Evolutionary conservation across 2,329 filamentous ascomycete genomes (phyloP).

Genomic region (Stagonosporopsis chrysanthemi): DNA sequence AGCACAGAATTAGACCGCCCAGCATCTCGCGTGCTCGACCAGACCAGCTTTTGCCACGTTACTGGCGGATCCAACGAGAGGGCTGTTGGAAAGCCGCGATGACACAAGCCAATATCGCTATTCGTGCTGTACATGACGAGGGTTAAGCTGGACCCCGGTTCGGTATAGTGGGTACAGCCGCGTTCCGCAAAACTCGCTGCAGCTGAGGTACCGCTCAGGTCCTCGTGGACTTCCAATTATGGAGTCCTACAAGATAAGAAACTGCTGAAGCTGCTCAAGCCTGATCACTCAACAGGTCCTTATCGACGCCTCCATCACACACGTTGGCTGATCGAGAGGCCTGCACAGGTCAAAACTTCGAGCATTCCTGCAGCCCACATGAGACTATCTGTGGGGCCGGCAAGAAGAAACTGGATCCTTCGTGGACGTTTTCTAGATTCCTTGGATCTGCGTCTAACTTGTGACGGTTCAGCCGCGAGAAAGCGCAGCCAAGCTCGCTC

Average conservation of each 20-base stretch:
- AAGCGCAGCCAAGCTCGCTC: constrained; percentile 34
- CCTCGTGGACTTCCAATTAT: constrained; percentile 15
- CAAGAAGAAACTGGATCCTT: constrained; percentile 27
- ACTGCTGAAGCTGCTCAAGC: constrained; percentile 7
- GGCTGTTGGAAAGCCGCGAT: constrained; percentile 29
- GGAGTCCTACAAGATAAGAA: constrained; percentile 16
- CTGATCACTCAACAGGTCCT: neutral
- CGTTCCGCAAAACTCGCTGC: constrained; percentile 14
- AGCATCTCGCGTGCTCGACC: constrained; percentile 13
- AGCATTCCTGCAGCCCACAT: constrained; percentile 21
- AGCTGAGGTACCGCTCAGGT: constrained; percentile 20
- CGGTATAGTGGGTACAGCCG: constrained; percentile 27
- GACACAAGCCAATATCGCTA: constrained; percentile 40
- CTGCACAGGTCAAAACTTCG: constrained; percentile 14
- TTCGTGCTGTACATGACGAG: constrained; percentile 40
- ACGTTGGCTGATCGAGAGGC: constrained; percentile 28
- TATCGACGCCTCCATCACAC: constrained; percentile 11
- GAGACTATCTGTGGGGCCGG: constrained; percentile 29
- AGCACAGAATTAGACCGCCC: constrained; percentile 14
- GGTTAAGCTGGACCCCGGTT: constrained; percentile 32
- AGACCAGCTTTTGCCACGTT: constrained; percentile 35
- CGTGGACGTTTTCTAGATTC: constrained; percentile 32
- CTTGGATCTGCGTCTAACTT: constrained; percentile 32
- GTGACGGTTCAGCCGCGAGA: constrained; percentile 32
- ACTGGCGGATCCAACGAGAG: constrained; percentile 16